Conservation (phyloP, 1,284 basidiomycete genomes). For the Neonothopanus nambi region DNA sequence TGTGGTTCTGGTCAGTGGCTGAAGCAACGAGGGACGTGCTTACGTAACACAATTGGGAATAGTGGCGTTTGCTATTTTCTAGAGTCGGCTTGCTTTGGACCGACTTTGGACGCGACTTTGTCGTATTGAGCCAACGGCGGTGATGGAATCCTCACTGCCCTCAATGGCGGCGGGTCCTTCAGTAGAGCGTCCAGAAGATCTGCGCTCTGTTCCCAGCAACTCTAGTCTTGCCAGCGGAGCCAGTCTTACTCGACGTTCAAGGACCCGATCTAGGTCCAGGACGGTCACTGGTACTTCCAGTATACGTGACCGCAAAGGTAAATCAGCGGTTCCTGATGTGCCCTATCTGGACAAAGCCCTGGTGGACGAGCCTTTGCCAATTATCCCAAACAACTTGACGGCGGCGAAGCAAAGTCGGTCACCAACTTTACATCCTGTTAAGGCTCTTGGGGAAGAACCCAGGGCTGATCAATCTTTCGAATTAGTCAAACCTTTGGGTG, state of each 20-base stretch:
- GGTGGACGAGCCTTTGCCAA: constrained; percentile 1
- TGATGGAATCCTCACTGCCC: not conserved
- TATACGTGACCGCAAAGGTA: constrained; percentile 21
- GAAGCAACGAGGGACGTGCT: not conserved
- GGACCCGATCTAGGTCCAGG: constrained; percentile 44
- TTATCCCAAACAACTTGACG: not conserved
- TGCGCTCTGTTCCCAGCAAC: constrained; percentile 47
- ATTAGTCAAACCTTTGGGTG: not conserved
- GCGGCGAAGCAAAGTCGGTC: constrained; percentile 3
- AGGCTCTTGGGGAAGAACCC: not conserved
- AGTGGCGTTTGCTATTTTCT: no score
- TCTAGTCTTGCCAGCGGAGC: constrained; percentile 39
- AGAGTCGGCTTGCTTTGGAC: no score
- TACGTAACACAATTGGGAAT: no score
- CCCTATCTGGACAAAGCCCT: constrained; percentile 9
- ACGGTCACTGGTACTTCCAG: constrained; percentile 37
- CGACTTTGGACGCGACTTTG: no score
- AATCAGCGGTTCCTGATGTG: constrained; percentile 30
- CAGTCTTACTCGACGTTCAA: constrained; percentile 43
- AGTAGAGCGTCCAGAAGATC: constrained; percentile 23
- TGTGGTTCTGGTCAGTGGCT: not conserved
- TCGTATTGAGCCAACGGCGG: not conserved
- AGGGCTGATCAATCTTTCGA: not conserved
- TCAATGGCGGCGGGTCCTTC: not conserved
- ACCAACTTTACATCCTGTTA: not conserved